A percentile compares a stretch with the other conserved stretches of the same genome.
phyloP scores from a whole-genome alignment of 2,329 filamentous ascomycete genomes.

The Thermothelomyces thermophilus region DNA sequence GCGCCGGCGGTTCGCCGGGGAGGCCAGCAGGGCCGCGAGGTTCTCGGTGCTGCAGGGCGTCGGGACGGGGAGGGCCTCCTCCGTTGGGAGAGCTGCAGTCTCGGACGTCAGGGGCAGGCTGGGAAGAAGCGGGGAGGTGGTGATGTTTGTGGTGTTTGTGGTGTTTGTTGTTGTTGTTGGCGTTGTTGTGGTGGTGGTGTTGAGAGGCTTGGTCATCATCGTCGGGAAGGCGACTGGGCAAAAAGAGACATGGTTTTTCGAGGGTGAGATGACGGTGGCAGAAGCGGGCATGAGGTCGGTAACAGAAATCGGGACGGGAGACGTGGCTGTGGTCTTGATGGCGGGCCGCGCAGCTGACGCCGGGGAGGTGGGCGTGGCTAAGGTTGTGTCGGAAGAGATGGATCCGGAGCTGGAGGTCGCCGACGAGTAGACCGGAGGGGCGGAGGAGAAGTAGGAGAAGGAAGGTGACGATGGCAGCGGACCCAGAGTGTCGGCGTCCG shows the following conservation, averaged over 20 bases:
- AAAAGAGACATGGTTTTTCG: neutral
- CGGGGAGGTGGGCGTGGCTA: conserved; percentile 14
- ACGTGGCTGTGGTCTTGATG: neutral
- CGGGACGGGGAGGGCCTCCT: neutral
- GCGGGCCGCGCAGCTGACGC: neutral
- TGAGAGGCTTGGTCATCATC: too few relatives aligned
- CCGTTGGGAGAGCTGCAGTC: conserved; percentile 4
- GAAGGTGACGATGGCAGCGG: neutral
- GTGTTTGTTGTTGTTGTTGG: neutral
- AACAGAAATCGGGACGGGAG: conserved; percentile 15
- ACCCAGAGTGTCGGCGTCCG: neutral
- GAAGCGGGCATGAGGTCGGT: conserved; percentile 14
- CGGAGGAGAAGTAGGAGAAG: neutral
- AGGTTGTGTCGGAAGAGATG: conserved; percentile 17
- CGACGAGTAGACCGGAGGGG: conserved; percentile 15
- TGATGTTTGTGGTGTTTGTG: neutral
- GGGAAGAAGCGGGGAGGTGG: neutral
- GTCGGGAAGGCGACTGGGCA: neutral
- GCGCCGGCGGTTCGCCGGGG: conserved; percentile 17
- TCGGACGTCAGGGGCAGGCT: conserved; percentile 10
- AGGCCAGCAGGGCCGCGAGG: conserved; percentile 24
- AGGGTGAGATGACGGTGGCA: neutral
- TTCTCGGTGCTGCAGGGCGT: conserved; percentile 18
- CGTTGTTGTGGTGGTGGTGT: too few relatives aligned
- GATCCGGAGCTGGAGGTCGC: conserved; percentile 5